Evolutionary conservation across 129 eudicot species (phyloP).

Genomic region (Lonicera japonica): DNA sequence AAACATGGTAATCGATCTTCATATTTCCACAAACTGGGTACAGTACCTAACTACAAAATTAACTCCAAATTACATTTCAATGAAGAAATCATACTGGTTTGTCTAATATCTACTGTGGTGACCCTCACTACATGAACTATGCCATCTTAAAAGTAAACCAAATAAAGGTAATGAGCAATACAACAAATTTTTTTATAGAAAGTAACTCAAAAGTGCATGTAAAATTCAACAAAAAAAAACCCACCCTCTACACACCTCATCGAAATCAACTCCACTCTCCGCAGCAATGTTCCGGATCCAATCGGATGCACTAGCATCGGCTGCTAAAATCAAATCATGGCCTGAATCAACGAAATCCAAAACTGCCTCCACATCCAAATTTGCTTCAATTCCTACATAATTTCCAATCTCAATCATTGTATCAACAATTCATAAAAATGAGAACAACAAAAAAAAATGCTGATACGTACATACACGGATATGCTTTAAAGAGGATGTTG

Average conservation of each 20-base stretch:
- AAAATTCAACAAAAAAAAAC: background rate
- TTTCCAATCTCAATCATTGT: constrained; percentile 19
- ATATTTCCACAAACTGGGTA: too few relatives aligned
- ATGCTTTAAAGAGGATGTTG: too few relatives aligned
- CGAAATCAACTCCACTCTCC: constrained; percentile 89
- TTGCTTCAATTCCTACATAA: constrained; percentile 71
- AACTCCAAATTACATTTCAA: too few relatives aligned
- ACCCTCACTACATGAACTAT: too few relatives aligned
- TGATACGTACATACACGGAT: background rate
- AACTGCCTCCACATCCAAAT: constrained; percentile 55
- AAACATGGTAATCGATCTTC: too few relatives aligned
- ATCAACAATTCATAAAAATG: constrained; percentile 1
- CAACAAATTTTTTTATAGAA: background rate
- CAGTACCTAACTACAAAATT: too few relatives aligned
- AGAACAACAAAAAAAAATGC: background rate
- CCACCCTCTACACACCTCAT: constrained; percentile 73
- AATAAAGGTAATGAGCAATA: background rate
- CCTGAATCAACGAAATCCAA: constrained; percentile 88
- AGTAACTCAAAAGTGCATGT: background rate
- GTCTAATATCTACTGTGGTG: too few relatives aligned
- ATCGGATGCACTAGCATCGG: constrained; percentile 81
- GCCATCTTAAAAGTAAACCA: too few relatives aligned
- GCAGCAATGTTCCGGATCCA: constrained; percentile 78
- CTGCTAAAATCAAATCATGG: constrained; percentile 78
- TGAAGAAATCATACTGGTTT: too few relatives aligned